Conservation (phyloP, 352 stramenopile genomes). For the Globisporangium viniferum region DNA sequence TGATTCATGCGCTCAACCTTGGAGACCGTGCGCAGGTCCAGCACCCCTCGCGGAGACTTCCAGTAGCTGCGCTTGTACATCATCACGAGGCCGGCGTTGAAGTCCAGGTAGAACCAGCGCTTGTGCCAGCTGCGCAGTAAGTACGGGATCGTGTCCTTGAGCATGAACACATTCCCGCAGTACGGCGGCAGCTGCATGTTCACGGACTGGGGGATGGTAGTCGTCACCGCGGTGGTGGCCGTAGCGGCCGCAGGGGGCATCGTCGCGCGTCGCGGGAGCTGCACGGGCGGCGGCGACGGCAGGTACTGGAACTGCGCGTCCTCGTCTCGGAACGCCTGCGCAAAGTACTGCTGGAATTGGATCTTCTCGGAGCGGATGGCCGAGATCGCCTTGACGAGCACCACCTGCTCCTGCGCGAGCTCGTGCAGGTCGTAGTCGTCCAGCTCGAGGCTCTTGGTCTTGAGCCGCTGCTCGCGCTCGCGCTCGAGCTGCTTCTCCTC, state of each 20-base stretch:
- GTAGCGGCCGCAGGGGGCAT: constrained; percentile 29
- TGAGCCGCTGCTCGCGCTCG: constrained; percentile 44
- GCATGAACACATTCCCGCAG: constrained; percentile 69
- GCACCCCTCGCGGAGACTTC: constrained; percentile 64
- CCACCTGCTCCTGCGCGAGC: constrained; percentile 51
- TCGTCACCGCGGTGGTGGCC: constrained; percentile 7
- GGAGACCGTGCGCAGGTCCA: constrained; percentile 64
- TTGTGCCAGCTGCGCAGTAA: constrained; percentile 79
- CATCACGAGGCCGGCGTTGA: constrained; percentile 60
- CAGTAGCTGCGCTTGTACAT: constrained; percentile 88
- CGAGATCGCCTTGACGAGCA: constrained; percentile 49
- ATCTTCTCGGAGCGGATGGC: constrained; percentile 64
- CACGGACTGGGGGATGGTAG: constrained; percentile 21
- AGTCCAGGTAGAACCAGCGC: constrained; percentile 81
- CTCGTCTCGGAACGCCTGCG: constrained; percentile 51
- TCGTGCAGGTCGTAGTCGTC: constrained; percentile 65
- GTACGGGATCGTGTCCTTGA: constrained; percentile 75
- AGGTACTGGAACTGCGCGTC: constrained; percentile 26
- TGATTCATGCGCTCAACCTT: constrained; percentile 71
- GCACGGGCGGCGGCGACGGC: constrained; percentile 20
- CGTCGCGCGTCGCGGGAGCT: constrained; percentile 22
- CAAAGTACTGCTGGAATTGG: constrained; percentile 55
- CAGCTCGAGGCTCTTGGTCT: constrained; percentile 50
- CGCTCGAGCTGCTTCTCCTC: constrained; percentile 48
- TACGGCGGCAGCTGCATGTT: constrained; percentile 62